A percentile compares a stretch with the other conserved stretches of the same genome.
phyloP scores from a whole-genome alignment of 108 stramenopile species.

The Cyclostephanos tholiformis region DNA sequence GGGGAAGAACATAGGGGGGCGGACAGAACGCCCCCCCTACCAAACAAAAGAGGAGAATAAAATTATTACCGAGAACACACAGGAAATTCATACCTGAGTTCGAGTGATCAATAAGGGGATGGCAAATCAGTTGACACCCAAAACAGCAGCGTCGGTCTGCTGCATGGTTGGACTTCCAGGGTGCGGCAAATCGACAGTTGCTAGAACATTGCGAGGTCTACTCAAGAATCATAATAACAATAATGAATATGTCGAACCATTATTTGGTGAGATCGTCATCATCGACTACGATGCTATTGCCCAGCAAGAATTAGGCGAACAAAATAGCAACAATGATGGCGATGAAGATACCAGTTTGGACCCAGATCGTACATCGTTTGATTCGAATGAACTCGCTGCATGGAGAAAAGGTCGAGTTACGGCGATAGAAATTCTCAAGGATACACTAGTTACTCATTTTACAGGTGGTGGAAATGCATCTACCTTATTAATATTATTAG shows the following conservation, averaged over 20 bases:
- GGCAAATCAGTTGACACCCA: neutral
- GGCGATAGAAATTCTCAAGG: constrained; percentile 54
- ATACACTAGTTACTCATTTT: constrained; percentile 38
- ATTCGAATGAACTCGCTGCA: constrained; percentile 49
- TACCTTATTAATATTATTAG: constrained; percentile 61
- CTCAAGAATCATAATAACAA: constrained; percentile 13
- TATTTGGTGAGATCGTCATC: constrained; percentile 29
- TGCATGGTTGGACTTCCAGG: constrained; percentile 10
- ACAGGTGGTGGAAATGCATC: constrained; percentile 5
- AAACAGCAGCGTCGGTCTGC: constrained; percentile 8
- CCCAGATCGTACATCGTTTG: constrained; percentile 10
- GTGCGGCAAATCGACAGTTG: constrained; percentile 69
- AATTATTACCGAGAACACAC: no score
- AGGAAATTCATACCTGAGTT: no score
- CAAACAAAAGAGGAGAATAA: no score
- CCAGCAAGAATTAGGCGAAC: constrained; percentile 17
- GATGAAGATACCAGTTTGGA: neutral
- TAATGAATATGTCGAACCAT: neutral
- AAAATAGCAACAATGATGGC: neutral
- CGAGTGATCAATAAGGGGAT: no score
- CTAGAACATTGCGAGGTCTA: constrained; percentile 13
- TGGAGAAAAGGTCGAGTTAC: constrained; percentile 65
- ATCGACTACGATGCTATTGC: constrained; percentile 68
- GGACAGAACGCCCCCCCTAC: no score
- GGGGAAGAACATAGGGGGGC: no score